Base-by-base conservation (phyloP, 2,329 filamentous ascomycete genomes). In the Colletotrichum paranaense region DNA sequence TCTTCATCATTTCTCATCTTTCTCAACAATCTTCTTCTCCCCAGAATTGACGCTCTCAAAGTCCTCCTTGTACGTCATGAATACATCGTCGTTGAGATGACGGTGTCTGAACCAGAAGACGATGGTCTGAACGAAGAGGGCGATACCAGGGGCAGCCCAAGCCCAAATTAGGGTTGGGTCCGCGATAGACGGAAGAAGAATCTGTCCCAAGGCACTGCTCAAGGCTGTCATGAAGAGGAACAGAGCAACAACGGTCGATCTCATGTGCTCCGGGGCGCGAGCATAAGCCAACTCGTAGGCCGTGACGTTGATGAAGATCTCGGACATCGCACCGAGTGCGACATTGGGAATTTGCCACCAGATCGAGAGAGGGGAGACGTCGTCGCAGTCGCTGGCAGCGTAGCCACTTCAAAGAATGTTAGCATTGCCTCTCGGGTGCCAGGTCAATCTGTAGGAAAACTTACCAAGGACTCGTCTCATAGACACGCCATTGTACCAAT, bases 211-310 rank as follows among this genome's bases (percentile, higher is more conserved):
- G 2, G 89, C 89, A 49, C 86, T 86, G 4, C 88, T 88, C 74
- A 92, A 84, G 0, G 90, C 89, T 68, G 87, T 89, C 76, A 88
- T 91, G 75, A 91, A 85, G 9, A 91, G 82, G 76, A 86, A 89
- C 72, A 91, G 82, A 0, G 89, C 86, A 77, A 89, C 85, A 32
- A 91, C 87, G 16, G 89, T 87, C 3, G 87, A 88, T 78, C 89
- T 87, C 91, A 93, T 92, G 78, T 89, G 88, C 67, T 87, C 87
- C 2, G 92, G 92, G 0, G 92, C 90, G 78, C 92, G 92, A 77
- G 90, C 91, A 81, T 90, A 93, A 8, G 91, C 92, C 74, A 93
- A 91, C 79, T 93, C 92, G 60, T 92, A 87, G 60, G 88, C 86
- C 1, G 91, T 92, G 66, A 93, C 90, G 60, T 89, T 90, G 42